Conservation (phyloP, 2,329 filamentous ascomycete species). For the Fusarium virguliforme region DNA sequence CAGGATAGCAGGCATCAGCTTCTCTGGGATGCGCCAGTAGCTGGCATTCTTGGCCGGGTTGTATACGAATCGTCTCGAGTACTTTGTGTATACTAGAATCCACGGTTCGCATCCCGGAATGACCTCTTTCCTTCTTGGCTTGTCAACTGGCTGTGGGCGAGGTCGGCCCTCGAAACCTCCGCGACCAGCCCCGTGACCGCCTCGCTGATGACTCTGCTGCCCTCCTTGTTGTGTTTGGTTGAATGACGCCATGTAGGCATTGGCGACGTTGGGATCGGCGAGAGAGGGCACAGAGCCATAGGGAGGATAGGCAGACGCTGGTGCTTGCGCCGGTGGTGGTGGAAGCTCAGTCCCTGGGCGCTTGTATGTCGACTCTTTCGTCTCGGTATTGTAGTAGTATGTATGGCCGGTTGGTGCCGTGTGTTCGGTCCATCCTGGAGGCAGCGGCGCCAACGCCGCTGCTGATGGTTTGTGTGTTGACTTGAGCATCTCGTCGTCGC, state of each 20-base stretch:
- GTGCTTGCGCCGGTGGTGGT: conserved; percentile 47
- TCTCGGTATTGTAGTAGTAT: conserved; percentile 89
- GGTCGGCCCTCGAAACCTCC: conserved; percentile 72
- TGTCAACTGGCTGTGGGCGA: conserved; percentile 80
- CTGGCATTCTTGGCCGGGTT: conserved; percentile 89
- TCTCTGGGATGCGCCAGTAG: conserved; percentile 94
- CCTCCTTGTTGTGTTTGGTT: conserved; percentile 60
- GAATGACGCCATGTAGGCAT: conserved; percentile 73
- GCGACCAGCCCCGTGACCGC: conserved; percentile 56
- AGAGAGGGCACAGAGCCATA: conserved; percentile 58
- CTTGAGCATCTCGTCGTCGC: conserved; percentile 73
- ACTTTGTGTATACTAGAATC: conserved; percentile 93
- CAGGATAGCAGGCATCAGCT: conserved; percentile 84
- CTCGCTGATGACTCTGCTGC: conserved; percentile 52
- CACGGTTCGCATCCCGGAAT: conserved; percentile 90
- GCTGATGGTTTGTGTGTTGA: conserved; percentile 79
- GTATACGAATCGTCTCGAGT: conserved; percentile 90
- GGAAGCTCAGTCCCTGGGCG: conserved; percentile 70
- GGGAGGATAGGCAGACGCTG: conserved; percentile 51
- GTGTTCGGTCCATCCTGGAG: conserved; percentile 92
- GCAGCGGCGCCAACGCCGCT: conserved; percentile 71
- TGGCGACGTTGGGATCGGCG: conserved; percentile 71
- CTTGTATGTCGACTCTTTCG: conserved; percentile 89
- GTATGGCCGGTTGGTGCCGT: conserved; percentile 88
- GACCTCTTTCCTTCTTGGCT: conserved; percentile 82